phyloP scores from a whole-genome alignment of 192 early-diverging fungal species.

The Backusella parvicylindrica region DNA sequence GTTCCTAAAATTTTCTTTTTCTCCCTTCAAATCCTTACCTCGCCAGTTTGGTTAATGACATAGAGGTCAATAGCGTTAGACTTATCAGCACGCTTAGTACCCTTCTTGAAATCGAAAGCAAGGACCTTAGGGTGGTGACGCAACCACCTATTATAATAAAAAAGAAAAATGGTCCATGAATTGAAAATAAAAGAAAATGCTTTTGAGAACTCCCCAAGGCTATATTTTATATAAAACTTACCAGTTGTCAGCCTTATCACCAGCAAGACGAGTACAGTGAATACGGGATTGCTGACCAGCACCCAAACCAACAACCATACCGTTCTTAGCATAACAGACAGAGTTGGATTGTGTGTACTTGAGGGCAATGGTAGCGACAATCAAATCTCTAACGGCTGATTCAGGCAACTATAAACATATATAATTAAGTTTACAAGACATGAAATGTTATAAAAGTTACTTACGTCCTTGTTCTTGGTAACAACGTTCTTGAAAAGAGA shows the following conservation, averaged over 20 bases:
- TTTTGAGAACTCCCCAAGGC: too few relatives aligned
- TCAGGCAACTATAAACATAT: slow-evolving; percentile 48
- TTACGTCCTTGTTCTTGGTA: slow-evolving; percentile 69
- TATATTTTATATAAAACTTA: too few relatives aligned
- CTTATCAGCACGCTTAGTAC: slow-evolving; percentile 90
- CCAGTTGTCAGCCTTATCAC: slow-evolving; percentile 99
- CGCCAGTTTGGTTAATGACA: slow-evolving; percentile 85
- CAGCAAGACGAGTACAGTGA: slow-evolving; percentile 97
- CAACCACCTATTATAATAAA: slow-evolving; percentile 56
- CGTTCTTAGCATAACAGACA: slow-evolving; percentile 97
- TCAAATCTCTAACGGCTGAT: slow-evolving; percentile 75
- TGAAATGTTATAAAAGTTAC: too few relatives aligned
- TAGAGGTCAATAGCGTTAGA: slow-evolving; percentile 97
- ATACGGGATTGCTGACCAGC: slow-evolving; percentile 99
- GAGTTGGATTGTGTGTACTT: slow-evolving; percentile 99
- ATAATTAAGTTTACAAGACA: too few relatives aligned
- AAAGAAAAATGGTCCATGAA: background rate
- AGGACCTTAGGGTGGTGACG: slow-evolving; percentile 96
- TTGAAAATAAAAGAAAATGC: background rate
- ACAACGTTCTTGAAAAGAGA: slow-evolving; percentile 86
- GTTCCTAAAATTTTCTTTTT: background rate
- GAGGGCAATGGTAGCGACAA: slow-evolving; percentile 96
- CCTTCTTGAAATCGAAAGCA: slow-evolving; percentile 81
- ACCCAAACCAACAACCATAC: slow-evolving; percentile 94
- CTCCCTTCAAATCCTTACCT: slow-evolving; percentile 31